Evolutionary conservation across 257 asterid genomes (phyloP).

Genomic region (Hygrophila difformis): DNA sequence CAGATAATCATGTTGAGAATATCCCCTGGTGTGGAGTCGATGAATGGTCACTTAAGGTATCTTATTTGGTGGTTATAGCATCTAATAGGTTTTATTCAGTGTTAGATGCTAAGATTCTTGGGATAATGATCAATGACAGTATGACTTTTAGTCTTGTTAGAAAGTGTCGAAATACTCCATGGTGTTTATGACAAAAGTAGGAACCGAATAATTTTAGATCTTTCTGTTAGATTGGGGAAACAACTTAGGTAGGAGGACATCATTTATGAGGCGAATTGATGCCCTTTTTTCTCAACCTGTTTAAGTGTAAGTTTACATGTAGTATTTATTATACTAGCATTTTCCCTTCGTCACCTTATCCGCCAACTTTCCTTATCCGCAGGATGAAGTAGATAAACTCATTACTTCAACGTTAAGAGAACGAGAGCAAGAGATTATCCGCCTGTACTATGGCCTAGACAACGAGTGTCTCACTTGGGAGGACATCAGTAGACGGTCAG

Average conservation of each 20-base stretch:
- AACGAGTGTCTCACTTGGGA: conserved; percentile 95
- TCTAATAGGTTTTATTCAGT: not conserved
- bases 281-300: not conserved
- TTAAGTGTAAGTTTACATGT: conserved; percentile 3
- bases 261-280: not conserved
- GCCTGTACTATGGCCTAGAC: conserved; percentile 81
- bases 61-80: not conserved
- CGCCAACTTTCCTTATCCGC: conserved; percentile 15
- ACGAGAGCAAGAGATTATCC: conserved; percentile 77
- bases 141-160: not conserved
- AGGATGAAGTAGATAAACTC: conserved; percentile 86
- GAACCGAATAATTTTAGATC: no score
- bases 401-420: conserved; percentile 46
- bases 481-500: conserved; percentile 82
- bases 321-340: not conserved
- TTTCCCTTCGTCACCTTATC: no score
- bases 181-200: no score
- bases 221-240: no score
- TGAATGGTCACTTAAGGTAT: conserved; percentile 85
- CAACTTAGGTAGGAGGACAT: no score
- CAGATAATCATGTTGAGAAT: conserved; percentile 65
- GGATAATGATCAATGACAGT: not conserved
- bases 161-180: no score
- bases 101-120: not conserved
- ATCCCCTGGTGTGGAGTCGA: conserved; percentile 85